Evolutionary conservation across 1,284 basidiomycete species (phyloP).

Genomic region (Leccinum insigne): DNA sequence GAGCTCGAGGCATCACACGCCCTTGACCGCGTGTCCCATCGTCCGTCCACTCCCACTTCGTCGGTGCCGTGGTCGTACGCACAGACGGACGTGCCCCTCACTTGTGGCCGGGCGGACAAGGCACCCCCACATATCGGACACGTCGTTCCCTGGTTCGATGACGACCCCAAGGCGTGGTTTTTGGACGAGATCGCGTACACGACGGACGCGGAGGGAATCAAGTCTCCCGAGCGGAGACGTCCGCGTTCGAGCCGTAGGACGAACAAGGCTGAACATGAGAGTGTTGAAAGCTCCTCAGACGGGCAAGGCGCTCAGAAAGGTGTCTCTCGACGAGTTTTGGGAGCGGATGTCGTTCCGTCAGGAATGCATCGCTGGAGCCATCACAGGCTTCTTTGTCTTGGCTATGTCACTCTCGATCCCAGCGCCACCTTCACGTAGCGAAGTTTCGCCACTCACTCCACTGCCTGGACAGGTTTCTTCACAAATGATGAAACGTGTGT

Average conservation of each 20-base stretch:
- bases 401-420: slow-evolving; percentile 38
- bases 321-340: slow-evolving; percentile 84
- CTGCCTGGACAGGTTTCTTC: slow-evolving; percentile 61
- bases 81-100: slow-evolving; percentile 52
- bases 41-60: slow-evolving; percentile 19
- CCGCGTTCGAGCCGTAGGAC: slow-evolving; percentile 30
- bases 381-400: slow-evolving; percentile 88
- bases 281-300: slow-evolving; percentile 31
- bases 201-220: slow-evolving; percentile 59
- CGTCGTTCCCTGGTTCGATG: slow-evolving; percentile 85
- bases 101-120: slow-evolving; percentile 17
- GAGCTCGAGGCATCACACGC: slow-evolving; percentile 70
- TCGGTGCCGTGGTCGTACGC: slow-evolving; percentile 61
- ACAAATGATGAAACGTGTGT: slow-evolving; percentile 67
- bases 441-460: slow-evolving; percentile 46
- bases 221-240: slow-evolving; percentile 61
- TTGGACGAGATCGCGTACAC: slow-evolving; percentile 83
- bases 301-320: slow-evolving; percentile 53
- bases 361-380: slow-evolving; percentile 82
- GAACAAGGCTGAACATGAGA: slow-evolving; percentile 15
- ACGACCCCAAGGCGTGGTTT: slow-evolving; percentile 93
- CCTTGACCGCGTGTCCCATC: slow-evolving; percentile 42
- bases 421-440: slow-evolving; percentile 19
- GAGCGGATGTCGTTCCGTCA: slow-evolving; percentile 94
- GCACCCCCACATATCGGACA: slow-evolving; percentile 55